Conservation (phyloP, 345 rosid genomes). For the Turritis glabra region DNA sequence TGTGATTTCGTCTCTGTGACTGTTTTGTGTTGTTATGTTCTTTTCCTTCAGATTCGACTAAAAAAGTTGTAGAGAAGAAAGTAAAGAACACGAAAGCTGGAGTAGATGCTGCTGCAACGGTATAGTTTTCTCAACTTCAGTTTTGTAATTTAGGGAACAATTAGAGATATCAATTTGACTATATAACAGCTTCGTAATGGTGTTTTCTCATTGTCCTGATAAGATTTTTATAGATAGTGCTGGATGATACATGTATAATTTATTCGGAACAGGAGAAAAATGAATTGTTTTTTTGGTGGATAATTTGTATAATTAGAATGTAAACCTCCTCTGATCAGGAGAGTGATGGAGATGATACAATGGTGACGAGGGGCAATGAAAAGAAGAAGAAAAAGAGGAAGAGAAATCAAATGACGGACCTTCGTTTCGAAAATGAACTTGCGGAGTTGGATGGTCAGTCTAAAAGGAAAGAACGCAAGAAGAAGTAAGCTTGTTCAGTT, state of each 20-base stretch:
- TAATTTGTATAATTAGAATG: background rate
- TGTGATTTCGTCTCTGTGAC: background rate
- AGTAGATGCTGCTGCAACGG: constrained; percentile 11
- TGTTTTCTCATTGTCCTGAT: too few relatives aligned
- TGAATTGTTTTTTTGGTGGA: background rate
- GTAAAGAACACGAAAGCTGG: background rate
- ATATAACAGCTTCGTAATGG: background rate
- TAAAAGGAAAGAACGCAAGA: constrained; percentile 35
- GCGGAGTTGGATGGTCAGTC: constrained; percentile 45
- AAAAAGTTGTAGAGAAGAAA: constrained; percentile 31
- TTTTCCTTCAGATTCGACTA: constrained; percentile 30
- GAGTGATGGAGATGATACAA: constrained; percentile 35
- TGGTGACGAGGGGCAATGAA: constrained; percentile 27
- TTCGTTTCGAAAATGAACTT: constrained; percentile 53
- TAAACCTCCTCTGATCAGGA: constrained; percentile 17
- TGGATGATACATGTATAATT: too few relatives aligned
- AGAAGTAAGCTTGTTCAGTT: background rate
- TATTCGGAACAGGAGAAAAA: too few relatives aligned
- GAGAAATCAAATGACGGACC: constrained; percentile 63
- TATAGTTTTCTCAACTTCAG: background rate
- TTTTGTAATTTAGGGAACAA: background rate
- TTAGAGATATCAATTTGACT: background rate
- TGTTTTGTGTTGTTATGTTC: background rate
- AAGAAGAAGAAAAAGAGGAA: constrained; percentile 72
- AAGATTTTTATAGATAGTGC: too few relatives aligned